Evolutionary conservation across 225 moss, liverwort and hornwort species (phyloP), one percentile per base, ranked within the genome.

Genomic region (Marchantia paleacea): DNA sequence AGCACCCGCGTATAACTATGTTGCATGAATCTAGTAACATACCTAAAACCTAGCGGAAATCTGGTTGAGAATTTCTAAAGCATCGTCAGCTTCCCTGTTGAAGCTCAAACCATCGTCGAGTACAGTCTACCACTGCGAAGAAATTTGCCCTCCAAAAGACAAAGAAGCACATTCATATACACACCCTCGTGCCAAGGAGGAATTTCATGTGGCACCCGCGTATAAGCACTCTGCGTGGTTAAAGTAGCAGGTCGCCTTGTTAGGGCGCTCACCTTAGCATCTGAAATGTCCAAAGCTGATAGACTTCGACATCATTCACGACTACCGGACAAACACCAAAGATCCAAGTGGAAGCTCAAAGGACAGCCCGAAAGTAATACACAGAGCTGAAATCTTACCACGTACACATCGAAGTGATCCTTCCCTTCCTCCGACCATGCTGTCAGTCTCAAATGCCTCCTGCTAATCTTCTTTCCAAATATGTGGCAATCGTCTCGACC

Each of bases 391-490:
- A 78, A 1, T 76, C 89, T 63, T 85, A 94, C 94, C 7, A 96
- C 91, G 11, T 86, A 80, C 58, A 96, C 74, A 70, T 94, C 88
- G 75, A 92, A 86, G 49, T n/a, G 39, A 5, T 39, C 39, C 76
- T 70, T 29, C 19, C 47, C 13, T 20, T 91, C 89, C 30, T 86
- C 82, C 10, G 82, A 9, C 75, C 88, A 87, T 67, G 87, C 86
- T 55, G 81, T 81, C 31, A 96, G 77, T 12, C 85, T 82, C 69
- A 93, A 83, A 63, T 96, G 96, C 81, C 90, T 92, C 55, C 96
- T 91, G 83, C 96, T 96, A 69, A 96, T 89, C 76, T 94, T 90
- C 81, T 93, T 96, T 80, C 82, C 90, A 61, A 92, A 91, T 65
- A 84, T 65, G 49, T 85, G 79, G 79, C 89, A 81, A 80, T 94